Conservation (phyloP, 805 yeast species). For the Priceomyces medius region DNA sequence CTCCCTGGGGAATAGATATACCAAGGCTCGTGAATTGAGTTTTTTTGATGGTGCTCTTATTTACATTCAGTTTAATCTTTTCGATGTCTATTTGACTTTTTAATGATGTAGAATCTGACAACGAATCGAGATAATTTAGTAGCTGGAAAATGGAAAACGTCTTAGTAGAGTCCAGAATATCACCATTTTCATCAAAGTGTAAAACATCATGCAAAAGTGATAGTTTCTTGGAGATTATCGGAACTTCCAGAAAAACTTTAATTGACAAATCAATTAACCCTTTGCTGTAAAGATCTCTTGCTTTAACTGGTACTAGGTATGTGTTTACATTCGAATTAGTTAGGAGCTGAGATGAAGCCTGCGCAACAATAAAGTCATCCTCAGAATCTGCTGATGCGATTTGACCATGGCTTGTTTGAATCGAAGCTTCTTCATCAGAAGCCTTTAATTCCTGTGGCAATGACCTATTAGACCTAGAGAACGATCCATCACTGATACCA, state of each 20-base stretch:
- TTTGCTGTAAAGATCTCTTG: constrained; percentile 33
- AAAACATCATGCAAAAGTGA: constrained; percentile 47
- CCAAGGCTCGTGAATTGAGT: constrained; percentile 10
- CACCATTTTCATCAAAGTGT: constrained; percentile 39
- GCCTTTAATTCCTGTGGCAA: constrained; percentile 17
- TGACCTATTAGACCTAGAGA: constrained; percentile 22
- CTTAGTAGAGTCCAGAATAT: constrained; percentile 27
- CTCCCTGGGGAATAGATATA: constrained; percentile 6
- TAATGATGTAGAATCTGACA: constrained; percentile 1
- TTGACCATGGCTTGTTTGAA: constrained; percentile 6
- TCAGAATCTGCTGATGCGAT: constrained; percentile 10
- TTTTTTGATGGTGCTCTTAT: background rate
- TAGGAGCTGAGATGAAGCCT: constrained; percentile 33
- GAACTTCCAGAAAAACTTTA: constrained; percentile 39
- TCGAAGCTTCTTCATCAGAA: background rate
- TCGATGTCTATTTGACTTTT: background rate
- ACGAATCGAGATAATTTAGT: constrained; percentile 17
- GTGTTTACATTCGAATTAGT: constrained; percentile 36
- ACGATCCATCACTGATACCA: constrained; percentile 33
- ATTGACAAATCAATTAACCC: constrained; percentile 39
- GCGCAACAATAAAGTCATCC: constrained; percentile 32
- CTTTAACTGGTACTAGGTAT: constrained; percentile 33
- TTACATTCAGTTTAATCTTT: background rate
- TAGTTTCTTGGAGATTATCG: constrained; percentile 39
- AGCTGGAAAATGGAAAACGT: constrained; percentile 36